Base-by-base conservation (phyloP, 1,284 basidiomycete genomes). In the Wallemia mellicola region DNA sequence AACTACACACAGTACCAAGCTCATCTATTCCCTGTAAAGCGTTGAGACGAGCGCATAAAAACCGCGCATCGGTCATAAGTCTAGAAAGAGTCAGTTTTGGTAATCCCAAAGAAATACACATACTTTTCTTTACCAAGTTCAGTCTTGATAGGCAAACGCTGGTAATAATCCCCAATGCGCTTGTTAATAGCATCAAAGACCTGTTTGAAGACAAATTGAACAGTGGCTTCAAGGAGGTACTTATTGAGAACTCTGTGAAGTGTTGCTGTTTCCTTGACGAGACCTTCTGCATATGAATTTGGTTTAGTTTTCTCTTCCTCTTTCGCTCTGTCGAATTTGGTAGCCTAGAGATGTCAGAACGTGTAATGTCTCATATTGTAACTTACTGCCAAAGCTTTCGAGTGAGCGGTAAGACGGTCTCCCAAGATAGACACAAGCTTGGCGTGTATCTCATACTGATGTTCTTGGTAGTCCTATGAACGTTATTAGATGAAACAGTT, bases 361-460 rank as follows among this genome's bases (percentile, higher is more conserved):
- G 38, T 7, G 5, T 48, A 11, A n/a, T 48, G 5, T 5, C 38
- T 11, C 14, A 5, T 11, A 48, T 15, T 5, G 19, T 15, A 24
- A 66, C 76, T 67, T 67, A 81, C 81, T 72, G 81, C 80, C 60
- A 91, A 73, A 26, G 80, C 74, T 67, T 79, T 81, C 68, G 86
- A 82, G 69, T 98, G 92, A 1, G 85, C 81, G 62, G 76, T 80
- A 57, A 98, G 74, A 59, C 92, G 79, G 71, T 98, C 92, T 59
- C 88, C 82, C 94, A 99, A 98, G 71, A 98, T 99, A 32, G 89
- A 85, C 59, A 98, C 83, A 59, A 99, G 76, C 73, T 99, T 99
- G 60, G 86, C 78, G 69, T 98, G 91, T 60, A 99, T 95, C 73
- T 98, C 94, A 68, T 91, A 87, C 72, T 98, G 94, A 71, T 99